Conservation (phyloP, 176 grass and related monocot species). For the Phoenix dactylifera region DNA sequence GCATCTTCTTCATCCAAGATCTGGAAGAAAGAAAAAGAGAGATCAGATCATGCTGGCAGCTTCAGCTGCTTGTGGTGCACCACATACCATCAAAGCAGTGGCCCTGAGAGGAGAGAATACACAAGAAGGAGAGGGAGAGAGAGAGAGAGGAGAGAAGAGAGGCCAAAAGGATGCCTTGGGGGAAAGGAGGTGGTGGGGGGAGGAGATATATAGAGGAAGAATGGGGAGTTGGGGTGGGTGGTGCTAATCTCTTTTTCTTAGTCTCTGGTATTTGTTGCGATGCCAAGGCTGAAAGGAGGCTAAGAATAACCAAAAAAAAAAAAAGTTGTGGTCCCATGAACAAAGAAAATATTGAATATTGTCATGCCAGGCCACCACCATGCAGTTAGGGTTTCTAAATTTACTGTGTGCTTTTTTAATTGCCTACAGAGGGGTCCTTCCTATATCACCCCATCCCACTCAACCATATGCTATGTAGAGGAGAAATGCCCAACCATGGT, state of each 20-base stretch:
- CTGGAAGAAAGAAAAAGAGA: no score
- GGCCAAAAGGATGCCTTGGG: no score
- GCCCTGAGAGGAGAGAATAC: neutral
- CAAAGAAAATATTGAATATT: neutral
- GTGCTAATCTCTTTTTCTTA: no score
- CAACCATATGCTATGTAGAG: no score
- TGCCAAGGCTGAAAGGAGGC: neutral
- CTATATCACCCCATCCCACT: neutral
- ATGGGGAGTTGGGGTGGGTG: no score
- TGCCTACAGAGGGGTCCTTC: neutral
- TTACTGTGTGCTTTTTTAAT: neutral
- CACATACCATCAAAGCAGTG: neutral
- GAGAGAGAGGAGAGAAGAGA: no score
- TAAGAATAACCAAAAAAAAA: neutral
- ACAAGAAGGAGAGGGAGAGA: no score
- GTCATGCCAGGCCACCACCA: conserved; percentile 1
- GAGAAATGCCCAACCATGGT: no score
- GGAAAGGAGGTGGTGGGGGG: no score
- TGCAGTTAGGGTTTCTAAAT: conserved; percentile 3
- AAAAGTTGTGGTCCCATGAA: neutral
- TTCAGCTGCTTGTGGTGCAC: conserved; percentile 58
- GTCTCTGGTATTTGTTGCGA: neutral
- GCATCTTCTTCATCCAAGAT: no score
- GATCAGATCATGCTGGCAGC: conserved; percentile 79
- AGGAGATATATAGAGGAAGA: no score